Evolutionary conservation across 805 yeast genomes (phyloP), one percentile per base, ranked within the genome.

Genomic region (Barnettozyma californica): DNA sequence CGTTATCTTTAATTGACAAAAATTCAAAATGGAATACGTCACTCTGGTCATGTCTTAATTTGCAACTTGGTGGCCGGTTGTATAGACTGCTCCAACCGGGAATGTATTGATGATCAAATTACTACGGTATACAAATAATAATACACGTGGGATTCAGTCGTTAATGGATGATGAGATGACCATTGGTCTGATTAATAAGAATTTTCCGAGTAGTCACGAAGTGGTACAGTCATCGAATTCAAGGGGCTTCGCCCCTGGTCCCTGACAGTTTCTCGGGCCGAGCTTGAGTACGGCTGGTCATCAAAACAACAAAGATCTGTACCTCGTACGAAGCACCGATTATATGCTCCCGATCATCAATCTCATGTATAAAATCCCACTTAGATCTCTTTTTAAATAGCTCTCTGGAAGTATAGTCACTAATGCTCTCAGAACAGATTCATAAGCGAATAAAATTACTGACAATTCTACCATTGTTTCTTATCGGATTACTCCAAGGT

Each of bases 401-500:
- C 25, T 23, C 25, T 23, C 5, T 23, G 8, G 25, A 5, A 23
- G 8, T 23, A 23, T 23, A 23, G 8, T 8, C 25, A 5, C 25
- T 31, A 39, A 35, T 35, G 38, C 21, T 6, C 11, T 18, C 38
- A 18, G 23, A 35, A 9, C 16, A 10, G 4, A 2, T 10, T 8
- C 18, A 35, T 23, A 18, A 10, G 23, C 38, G 23, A 14, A 10
- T 35, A 7, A 35, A 7, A 9, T 23, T 18, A 23, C 10, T 35
- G 4, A 20, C 23, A 14, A 18, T 8, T 34, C n/a, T 38, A 7
- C n/a, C 11, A 13, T 14, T 46, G 13, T 14, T 31, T 3, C 9
- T 9, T 8, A 33, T 40, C 14, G 31, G 9, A 9, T 16, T 41
- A 8, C 35, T 46, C 14, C 43, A 42, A 38, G 45, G 49, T 40